Percentiles rank a stretch among this genome's conserved stretches.
phyloP scores from a whole-genome alignment of 2,329 filamentous ascomycete genomes.

The Xylaria sp. region DNA sequence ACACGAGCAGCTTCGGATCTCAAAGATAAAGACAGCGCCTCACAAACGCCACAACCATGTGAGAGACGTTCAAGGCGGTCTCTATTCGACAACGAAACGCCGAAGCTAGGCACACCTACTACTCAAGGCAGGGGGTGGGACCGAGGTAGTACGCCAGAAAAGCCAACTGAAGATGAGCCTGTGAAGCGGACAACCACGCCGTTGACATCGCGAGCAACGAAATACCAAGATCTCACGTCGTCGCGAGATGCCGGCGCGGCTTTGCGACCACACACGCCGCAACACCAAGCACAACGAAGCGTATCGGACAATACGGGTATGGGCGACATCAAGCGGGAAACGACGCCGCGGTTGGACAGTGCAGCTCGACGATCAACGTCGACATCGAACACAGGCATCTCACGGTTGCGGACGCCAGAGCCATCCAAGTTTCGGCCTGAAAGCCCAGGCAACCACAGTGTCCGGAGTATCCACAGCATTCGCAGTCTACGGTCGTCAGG shows the following conservation, averaged over 20 bases:
- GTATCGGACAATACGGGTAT: conserved; percentile 53
- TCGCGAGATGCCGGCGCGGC: conserved; percentile 37
- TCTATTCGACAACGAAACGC: conserved; percentile 45
- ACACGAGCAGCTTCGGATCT: conserved; percentile 52
- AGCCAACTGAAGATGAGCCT: conserved; percentile 28
- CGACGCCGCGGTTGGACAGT: conserved; percentile 42
- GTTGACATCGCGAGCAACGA: conserved; percentile 38
- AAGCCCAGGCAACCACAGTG: conserved; percentile 66
- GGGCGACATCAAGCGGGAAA: conserved; percentile 31
- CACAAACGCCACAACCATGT: conserved; percentile 49
- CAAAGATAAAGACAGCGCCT: conserved; percentile 57
- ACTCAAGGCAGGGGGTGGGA: conserved; percentile 32
- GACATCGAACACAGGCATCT: conserved; percentile 64
- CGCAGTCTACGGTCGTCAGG: conserved; percentile 58
- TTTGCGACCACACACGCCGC: conserved; percentile 33
- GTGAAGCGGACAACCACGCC: conserved; percentile 29
- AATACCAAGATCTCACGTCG: conserved; percentile 38
- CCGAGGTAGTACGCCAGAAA: conserved; percentile 33
- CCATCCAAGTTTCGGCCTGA: conserved; percentile 69
- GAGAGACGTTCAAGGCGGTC: conserved; percentile 48
- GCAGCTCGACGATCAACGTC: conserved; percentile 57
- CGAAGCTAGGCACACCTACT: conserved; percentile 43
- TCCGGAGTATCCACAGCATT: conserved; percentile 34
- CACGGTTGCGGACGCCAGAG: conserved; percentile 65
- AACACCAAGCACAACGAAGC: conserved; percentile 48